Evolutionary conservation across 164 flowering plant genomes (phyloP).

Genomic region (Piper betle): DNA sequence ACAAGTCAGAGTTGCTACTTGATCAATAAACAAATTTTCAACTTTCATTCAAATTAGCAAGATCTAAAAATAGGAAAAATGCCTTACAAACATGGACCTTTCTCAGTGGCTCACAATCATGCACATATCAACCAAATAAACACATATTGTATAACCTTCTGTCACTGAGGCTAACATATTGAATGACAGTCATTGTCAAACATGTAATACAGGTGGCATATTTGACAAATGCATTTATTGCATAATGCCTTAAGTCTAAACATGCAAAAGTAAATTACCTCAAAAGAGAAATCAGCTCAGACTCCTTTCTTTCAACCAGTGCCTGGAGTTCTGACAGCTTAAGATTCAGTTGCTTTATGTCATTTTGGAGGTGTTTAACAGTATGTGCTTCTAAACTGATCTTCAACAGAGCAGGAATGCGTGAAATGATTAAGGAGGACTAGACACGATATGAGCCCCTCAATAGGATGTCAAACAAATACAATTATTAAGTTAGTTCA

Average conservation of each 20-base stretch:
- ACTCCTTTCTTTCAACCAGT: slow-evolving; percentile 67
- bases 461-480: neutral
- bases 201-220: no score
- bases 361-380: slow-evolving; percentile 58
- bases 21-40: no score
- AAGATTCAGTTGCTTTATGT: slow-evolving; percentile 66
- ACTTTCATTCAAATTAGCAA: no score
- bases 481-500: neutral
- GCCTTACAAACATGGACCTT: no score
- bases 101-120: no score
- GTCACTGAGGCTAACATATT: no score
- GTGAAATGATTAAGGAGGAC: slow-evolving; percentile 53
- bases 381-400: slow-evolving; percentile 71
- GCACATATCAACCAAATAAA: no score
- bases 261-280: slow-evolving; percentile 26
- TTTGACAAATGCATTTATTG: neutral
- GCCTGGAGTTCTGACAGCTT: slow-evolving; percentile 72
- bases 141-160: no score
- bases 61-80: no score
- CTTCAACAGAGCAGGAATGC: slow-evolving; percentile 73
- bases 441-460: neutral
- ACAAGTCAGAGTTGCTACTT: no score
- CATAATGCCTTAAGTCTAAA: neutral
- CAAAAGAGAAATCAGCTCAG: slow-evolving; percentile 38
- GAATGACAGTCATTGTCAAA: no score